Conservation (phyloP, 306 rosid species). For the Senna tora region DNA sequence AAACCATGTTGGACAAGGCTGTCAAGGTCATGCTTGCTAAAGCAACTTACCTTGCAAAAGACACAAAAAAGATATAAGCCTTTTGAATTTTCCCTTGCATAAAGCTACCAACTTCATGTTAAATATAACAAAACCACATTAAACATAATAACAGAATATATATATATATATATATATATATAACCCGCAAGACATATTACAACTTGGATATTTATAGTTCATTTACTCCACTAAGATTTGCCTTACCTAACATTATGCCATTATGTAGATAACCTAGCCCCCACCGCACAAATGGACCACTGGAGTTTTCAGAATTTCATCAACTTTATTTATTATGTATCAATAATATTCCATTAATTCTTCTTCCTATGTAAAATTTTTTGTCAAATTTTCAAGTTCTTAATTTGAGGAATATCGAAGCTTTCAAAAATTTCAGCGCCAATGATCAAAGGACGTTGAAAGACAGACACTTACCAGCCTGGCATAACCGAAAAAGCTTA, state of each 20-base stretch:
- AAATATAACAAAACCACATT: not conserved
- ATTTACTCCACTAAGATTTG: conserved; percentile 31
- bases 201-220: not conserved
- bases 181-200: too few relatives aligned
- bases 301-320: conserved; percentile 2
- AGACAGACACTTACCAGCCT: conserved; percentile 43
- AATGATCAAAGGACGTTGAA: conserved; percentile 31
- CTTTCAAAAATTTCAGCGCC: conserved; percentile 30
- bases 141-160: not conserved
- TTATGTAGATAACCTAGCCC: not conserved
- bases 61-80: conserved; percentile 31
- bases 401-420: conserved; percentile 1
- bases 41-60: conserved; percentile 27
- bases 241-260: conserved; percentile 23
- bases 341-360: too few relatives aligned
- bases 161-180: not conserved
- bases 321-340: too few relatives aligned
- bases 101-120: conserved; percentile 18
- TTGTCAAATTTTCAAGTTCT: too few relatives aligned
- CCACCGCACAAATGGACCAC: conserved; percentile 27
- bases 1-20: conserved; percentile 43
- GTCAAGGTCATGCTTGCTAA: conserved; percentile 44
- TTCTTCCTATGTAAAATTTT: too few relatives aligned
- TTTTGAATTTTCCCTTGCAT: conserved; percentile 41
- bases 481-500: conserved; percentile 38